These are phyloP conservation scores for Quercus parvula DNA, from an alignment of 306 rosid species.

Conservation along the genomic window DNA sequence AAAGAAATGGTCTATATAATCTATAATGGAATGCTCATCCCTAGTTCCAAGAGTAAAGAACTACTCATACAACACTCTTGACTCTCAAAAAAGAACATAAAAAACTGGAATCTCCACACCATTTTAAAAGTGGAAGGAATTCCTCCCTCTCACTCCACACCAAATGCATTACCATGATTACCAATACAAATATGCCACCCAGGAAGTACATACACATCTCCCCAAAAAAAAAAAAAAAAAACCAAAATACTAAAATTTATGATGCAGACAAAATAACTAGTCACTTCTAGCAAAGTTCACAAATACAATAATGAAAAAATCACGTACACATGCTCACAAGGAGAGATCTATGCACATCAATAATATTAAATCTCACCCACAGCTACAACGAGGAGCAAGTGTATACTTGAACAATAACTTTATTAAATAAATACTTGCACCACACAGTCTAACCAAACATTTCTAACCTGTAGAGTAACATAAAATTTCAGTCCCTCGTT, in stretches of 20 bases:
- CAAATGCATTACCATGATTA: no score
- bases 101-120: no score
- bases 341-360: background rate
- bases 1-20: no score
- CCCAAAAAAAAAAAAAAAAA: no score
- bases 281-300: background rate
- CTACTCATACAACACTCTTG: no score
- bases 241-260: background rate
- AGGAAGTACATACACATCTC: no score
- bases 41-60: no score
- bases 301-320: background rate
- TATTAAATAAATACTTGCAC: background rate
- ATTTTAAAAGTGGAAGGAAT: no score
- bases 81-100: no score
- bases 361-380: background rate
- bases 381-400: background rate
- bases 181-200: no score
- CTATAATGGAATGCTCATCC: no score
- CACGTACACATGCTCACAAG: background rate
- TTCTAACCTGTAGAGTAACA: conserved; percentile 78
- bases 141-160: no score
- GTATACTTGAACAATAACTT: background rate
- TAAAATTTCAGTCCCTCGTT: conserved; percentile 94
- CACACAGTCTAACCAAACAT: conserved; percentile 4
- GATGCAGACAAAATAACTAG: background rate